Conservation (phyloP, 2,329 filamentous ascomycete species). For the Arthrinium phaeospermum region DNA sequence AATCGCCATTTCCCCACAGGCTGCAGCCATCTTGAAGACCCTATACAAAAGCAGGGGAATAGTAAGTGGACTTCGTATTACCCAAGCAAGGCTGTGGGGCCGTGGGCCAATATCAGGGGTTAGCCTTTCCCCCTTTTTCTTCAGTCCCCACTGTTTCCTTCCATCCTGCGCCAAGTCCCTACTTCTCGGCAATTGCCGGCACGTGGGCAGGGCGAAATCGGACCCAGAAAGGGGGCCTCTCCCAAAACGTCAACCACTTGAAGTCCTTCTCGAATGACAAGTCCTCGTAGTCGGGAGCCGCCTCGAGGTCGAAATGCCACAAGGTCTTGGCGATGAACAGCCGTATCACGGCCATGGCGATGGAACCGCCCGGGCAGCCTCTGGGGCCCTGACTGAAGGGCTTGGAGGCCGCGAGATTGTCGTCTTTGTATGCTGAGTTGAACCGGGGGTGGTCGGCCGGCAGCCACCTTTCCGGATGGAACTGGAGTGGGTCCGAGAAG, state of each 20-base stretch:
- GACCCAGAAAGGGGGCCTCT: conserved; percentile 22
- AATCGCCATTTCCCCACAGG: too few species aligned
- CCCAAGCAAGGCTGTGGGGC: too few species aligned
- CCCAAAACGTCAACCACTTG: conserved; percentile 24
- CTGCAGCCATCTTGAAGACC: too few species aligned
- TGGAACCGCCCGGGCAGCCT: conserved; percentile 19
- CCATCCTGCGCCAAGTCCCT: too few species aligned
- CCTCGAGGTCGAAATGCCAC: conserved; percentile 20
- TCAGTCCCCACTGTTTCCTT: too few species aligned
- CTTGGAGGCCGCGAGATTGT: not conserved
- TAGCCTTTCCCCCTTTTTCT: too few species aligned
- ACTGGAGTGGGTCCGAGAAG: not conserved
- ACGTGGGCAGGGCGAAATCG: conserved; percentile 20
- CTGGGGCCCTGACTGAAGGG: conserved; percentile 24
- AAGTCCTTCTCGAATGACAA: conserved; percentile 25
- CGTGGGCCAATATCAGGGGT: too few species aligned
- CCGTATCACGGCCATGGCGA: not conserved
- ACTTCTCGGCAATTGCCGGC: not conserved
- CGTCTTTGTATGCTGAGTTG: not conserved
- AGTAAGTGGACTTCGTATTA: too few species aligned
- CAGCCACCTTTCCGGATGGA: not conserved
- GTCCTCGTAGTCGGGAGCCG: conserved; percentile 10
- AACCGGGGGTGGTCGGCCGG: not conserved
- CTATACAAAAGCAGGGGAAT: too few species aligned
- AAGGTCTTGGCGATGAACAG: not conserved